Base-by-base conservation (phyloP, 140 eudicot species). In the Bidens hawaiensis region DNA sequence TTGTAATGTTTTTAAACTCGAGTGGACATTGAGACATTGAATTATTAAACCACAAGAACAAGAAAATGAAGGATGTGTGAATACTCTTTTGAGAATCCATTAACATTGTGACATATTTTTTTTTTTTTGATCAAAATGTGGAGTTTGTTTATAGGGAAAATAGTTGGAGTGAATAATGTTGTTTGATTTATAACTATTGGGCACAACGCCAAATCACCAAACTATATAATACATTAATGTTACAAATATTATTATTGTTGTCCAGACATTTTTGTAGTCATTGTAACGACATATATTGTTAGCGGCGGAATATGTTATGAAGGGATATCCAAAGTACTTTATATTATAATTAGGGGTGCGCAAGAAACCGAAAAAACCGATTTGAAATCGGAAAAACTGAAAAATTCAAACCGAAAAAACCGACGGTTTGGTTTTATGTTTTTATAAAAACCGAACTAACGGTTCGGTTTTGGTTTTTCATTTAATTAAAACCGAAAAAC, bases 281-380 rank as follows among this genome's bases (percentile, higher is more conserved):
- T 65, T 36, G 63, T 4, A 65, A 62, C 3, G 54, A 46, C 3
- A 45, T 14, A 24, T 56, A 18, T 31, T 28, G 61, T 17, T 48
- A 38, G 15, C 53, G 67, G 71, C 60, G 34, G 60, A 73, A 73
- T 34, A 61, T 16, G 25, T 56, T 23, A 25, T 60, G 67, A 65
- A 36, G 78, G 62, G 68, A 65, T 73, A 66, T 59, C 78, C 69
- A 18, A 66, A 30, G 74, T 9, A 55, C n/a, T n/a, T n/a, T n/a
- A n/a, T n/a, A n/a, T n/a, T n/a, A n/a, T n/a, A n/a, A n/a, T n/a
- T n/a, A n/a, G n/a, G n/a, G n/a, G n/a, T n/a, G n/a, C n/a, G n/a
- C n/a, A n/a, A n/a, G n/a, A n/a, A n/a, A n/a, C n/a, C n/a, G n/a
- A n/a, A n/a, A n/a, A n/a, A n/a, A n/a, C n/a, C n/a, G n/a, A n/a